Conservation (phyloP, 805 yeast species). For the Wickerhamomyces silvicola region DNA sequence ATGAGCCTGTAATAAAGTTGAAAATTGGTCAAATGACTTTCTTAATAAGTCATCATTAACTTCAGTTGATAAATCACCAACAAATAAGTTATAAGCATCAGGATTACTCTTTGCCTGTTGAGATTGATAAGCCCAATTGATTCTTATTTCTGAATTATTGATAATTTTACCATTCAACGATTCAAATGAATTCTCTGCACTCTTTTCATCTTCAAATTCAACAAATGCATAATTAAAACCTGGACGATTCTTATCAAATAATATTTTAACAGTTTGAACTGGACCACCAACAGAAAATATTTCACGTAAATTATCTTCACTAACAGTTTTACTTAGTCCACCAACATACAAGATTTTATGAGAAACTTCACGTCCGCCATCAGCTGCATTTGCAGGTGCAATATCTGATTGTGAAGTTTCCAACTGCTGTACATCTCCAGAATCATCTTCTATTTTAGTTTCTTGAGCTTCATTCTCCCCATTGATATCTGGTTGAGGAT, state of each 20-base stretch:
- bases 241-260: conserved; percentile 67
- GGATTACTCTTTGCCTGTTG: conserved; percentile 50
- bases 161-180: conserved; percentile 53
- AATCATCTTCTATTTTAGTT: not conserved
- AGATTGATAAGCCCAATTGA: conserved; percentile 83
- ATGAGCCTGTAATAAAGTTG: conserved; percentile 70
- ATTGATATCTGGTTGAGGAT: not conserved
- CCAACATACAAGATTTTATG: conserved; percentile 74
- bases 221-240: conserved; percentile 81
- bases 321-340: conserved; percentile 55
- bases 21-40: conserved; percentile 48
- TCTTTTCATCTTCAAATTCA: conserved; percentile 53
- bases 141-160: conserved; percentile 48
- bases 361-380: conserved; percentile 79
- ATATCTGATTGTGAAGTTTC: conserved; percentile 21
- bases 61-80: conserved; percentile 80
- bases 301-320: conserved; percentile 57
- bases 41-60: conserved; percentile 70
- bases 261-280: conserved; percentile 58
- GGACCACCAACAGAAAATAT: conserved; percentile 57
- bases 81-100: conserved; percentile 67
- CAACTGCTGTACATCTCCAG: too few relatives aligned
- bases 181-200: conserved; percentile 58
- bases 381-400: conserved; percentile 61
- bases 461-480: not conserved